Evolutionary conservation across 805 yeast species (phyloP).

Genomic region (Clavispora asparagi): DNA sequence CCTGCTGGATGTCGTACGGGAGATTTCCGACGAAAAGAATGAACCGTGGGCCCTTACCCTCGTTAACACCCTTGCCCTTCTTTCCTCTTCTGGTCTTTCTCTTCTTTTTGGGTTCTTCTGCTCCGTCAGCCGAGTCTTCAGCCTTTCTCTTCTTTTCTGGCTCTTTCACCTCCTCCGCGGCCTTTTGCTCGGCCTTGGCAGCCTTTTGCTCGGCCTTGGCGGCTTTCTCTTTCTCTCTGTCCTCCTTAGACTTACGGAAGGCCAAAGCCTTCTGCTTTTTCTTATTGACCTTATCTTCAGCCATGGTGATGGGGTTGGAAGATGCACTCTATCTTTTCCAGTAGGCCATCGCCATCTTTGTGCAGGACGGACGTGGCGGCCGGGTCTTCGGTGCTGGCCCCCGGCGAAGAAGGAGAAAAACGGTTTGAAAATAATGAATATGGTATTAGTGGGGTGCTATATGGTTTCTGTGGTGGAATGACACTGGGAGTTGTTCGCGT

Average conservation of each 20-base stretch:
- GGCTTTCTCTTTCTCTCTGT: slow-evolving; percentile 29
- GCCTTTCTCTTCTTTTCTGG: slow-evolving; percentile 4
- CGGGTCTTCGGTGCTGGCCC: too few relatives aligned
- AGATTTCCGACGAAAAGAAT: slow-evolving; percentile 87
- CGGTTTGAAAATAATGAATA: too few relatives aligned
- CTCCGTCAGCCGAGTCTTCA: slow-evolving; percentile 12
- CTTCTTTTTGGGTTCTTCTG: slow-evolving; percentile 48
- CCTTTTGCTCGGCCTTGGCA: slow-evolving; percentile 8
- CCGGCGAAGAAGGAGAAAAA: too few relatives aligned
- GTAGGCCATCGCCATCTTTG: background rate
- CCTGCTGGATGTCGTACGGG: slow-evolving; percentile 64
- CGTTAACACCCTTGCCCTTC: slow-evolving; percentile 54
- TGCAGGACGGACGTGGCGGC: background rate
- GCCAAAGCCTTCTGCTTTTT: slow-evolving; percentile 61
- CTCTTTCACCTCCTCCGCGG: background rate
- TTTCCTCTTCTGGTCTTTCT: slow-evolving; percentile 76
- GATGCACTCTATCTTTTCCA: background rate
- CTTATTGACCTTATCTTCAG: slow-evolving; percentile 49
- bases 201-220: slow-evolving; percentile 18
- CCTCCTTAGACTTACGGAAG: slow-evolving; percentile 43
- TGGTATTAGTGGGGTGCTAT: too few relatives aligned
- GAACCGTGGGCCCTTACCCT: slow-evolving; percentile 57
- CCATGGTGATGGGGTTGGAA: slow-evolving; percentile 3
- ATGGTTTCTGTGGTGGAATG: too few relatives aligned
- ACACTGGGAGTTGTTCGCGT: too few relatives aligned